A percentile compares a stretch with the other conserved stretches of the same genome.
Evolutionary conservation across 495 filamentous ascomycete genomes (phyloP).

Genomic region (Aspergillus egyptiacus): DNA sequence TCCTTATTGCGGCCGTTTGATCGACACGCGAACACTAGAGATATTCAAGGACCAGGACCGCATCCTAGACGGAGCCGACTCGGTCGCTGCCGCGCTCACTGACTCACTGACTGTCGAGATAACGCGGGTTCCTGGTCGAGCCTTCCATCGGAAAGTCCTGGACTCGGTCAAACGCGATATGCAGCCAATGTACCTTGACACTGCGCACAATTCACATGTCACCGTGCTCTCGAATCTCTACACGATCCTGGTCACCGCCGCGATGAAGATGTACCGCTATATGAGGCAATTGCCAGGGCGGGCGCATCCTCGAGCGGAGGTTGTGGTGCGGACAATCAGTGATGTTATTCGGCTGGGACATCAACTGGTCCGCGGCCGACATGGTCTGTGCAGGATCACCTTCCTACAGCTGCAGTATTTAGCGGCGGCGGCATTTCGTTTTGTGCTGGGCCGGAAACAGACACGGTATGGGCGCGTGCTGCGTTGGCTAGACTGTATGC

Average conservation of each 20-base stretch:
- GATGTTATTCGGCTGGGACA: constrained; percentile 61
- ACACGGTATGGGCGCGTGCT: constrained; percentile 55
- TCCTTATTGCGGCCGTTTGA: constrained; percentile 79
- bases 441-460: constrained; percentile 63
- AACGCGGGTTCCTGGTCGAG: constrained; percentile 58
- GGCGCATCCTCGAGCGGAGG: constrained; percentile 45
- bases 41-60: constrained; percentile 57
- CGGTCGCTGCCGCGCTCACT: constrained; percentile 29
- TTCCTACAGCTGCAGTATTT: constrained; percentile 65
- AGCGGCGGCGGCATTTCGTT: constrained; percentile 57
- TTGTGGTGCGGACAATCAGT: constrained; percentile 62
- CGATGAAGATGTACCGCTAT: constrained; percentile 82
- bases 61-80: constrained; percentile 40
- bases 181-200: constrained; percentile 86
- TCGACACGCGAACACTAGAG: constrained; percentile 72
- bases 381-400: constrained; percentile 52
- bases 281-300: constrained; percentile 51
- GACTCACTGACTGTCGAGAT: constrained; percentile 75
- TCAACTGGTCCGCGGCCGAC: constrained; percentile 50
- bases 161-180: constrained; percentile 78
- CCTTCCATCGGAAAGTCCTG: constrained; percentile 75
- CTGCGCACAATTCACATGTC: constrained; percentile 61
- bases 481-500: constrained; percentile 53
- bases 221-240: constrained; percentile 71
- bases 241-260: constrained; percentile 65